Conservation (phyloP, 2,329 filamentous ascomycete species). For the Cordyceps javanica region DNA sequence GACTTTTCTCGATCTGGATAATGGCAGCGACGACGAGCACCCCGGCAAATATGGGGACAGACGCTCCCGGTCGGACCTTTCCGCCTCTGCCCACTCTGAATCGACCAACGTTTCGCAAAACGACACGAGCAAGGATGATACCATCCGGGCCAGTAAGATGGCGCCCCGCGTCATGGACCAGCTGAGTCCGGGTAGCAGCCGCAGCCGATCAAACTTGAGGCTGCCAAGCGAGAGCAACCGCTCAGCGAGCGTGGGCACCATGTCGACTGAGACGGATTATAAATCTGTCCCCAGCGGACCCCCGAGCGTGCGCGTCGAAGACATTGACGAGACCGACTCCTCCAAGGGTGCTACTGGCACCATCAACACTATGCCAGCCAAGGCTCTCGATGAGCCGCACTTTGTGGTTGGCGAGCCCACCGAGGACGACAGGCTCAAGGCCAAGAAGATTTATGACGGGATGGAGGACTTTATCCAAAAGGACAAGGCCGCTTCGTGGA, state of each 20-base stretch:
- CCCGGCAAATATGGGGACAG: background rate
- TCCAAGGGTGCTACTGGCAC: conserved; percentile 19
- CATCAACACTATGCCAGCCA: conserved; percentile 28
- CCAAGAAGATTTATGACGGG: conserved; percentile 77
- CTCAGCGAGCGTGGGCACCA: conserved; percentile 28
- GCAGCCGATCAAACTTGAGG: conserved; percentile 30
- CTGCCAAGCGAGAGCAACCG: conserved; percentile 37
- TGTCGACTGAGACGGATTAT: conserved; percentile 33
- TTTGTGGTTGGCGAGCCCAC: conserved; percentile 53
- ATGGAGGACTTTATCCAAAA: conserved; percentile 75
- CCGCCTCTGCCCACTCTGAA: background rate
- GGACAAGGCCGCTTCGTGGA: conserved; percentile 76
- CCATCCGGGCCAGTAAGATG: conserved; percentile 23
- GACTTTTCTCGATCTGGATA: conserved; percentile 46
- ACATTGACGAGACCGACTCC: conserved; percentile 31
- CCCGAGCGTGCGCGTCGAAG: conserved; percentile 34
- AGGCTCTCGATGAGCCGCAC: conserved; percentile 51
- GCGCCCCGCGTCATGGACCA: conserved; percentile 19
- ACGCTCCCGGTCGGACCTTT: background rate
- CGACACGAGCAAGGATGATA: conserved; percentile 21
- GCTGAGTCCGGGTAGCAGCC: conserved; percentile 29
- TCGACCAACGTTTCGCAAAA: conserved; percentile 3
- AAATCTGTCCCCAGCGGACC: conserved; percentile 36
- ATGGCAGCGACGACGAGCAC: conserved; percentile 36
- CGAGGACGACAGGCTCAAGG: conserved; percentile 68